Base-by-base conservation (phyloP, 2,329 filamentous ascomycete genomes). In the Furcasterigmium sp. region DNA sequence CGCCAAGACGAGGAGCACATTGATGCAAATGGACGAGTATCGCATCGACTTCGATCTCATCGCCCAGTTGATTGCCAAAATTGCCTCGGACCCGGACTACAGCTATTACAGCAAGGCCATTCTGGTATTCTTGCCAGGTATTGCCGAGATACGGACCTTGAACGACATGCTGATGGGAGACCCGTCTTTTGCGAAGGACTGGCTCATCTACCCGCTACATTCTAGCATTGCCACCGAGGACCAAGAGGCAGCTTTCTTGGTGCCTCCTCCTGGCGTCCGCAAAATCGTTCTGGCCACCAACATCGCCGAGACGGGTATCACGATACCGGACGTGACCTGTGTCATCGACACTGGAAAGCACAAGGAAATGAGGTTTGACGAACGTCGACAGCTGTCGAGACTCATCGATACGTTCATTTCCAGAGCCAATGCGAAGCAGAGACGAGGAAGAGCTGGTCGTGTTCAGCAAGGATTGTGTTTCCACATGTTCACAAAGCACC, bases 211-310 rank as follows among this genome's bases (percentile, higher is more conserved):
- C 60, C 86, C 90, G 11, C 73, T 98, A 28, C 93, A 98, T 60
- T 97, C 93, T 0, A 89, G 87, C 0, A 96, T 98, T 53, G 90
- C 91, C 10, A 96, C 87, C 37, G 91, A 97, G 56, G 93, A 98
- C 48, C 93, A 98, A 60, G 91, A 98, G 63, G 84, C 86, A 26
- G 93, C 93, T 0, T 98, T 98, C 60, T 70, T 88, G 6, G 68
- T 95, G 1, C 93, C 93, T 6, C 89, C 91, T 1, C 75, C 74
- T 3, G 91, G 91, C 1, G 74, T 82, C 44, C 80, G 91, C 49
- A 98, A 98, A 67, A 93, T 98, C 50, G 91, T 98, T 2, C 76
- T 98, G 43, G 91, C 93, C 2, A 98, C 93, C 13, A 98, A 98
- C 58, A 98, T 98, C 61, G 93, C 93, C 5, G 93, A 98, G 63